Evolutionary conservation across 2,329 filamentous ascomycete species (phyloP), one percentile per base, ranked within the genome.

Genomic region (Lachnellula occidentalis): DNA sequence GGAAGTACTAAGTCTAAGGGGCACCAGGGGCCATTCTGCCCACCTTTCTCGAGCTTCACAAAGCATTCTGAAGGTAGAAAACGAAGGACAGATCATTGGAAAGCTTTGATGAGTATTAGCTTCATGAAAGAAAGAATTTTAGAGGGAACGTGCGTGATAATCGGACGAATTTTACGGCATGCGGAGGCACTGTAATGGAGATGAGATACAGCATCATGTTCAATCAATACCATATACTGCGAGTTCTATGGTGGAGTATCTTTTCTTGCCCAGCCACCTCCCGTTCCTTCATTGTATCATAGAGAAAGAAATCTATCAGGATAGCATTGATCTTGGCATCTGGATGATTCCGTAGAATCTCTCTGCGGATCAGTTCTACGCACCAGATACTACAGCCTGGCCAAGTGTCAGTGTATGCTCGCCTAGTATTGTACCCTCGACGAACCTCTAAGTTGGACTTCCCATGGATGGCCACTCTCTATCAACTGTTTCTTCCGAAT

Each of bases 241-340:
- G 82, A 43, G 92, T 96, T 60, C 92, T 80, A 72, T 96, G 92
- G 72, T 96, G 91, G 5, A 90, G 89, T 57, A 90, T 81, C 41
- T 74, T 76, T 67, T 85, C 81, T 53, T 77, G 70, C 50, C 83
- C 76, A 61, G 76, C 70, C 0, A 73, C 76, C 70, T 97, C 92
- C 68, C 88, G 71, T 67, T 90, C 87, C 71, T 97, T 99, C 74
- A 94, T 91, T 17, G 87, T 84, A 73, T 99, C 94, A 69, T 99
- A 99, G 53, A 99, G 75, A 71, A 96, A 96, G 73, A 97, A 99
- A 71, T 99, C 94, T 59, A 99, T 94, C 64, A 99, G 72, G 39
- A 97, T 90, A 24, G 94, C 92, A 69, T 99, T 99, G 63, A 86
- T 72, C 50, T 81, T 76, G 1, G 85, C 78, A 9, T 86, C 83